Percentiles rank a stretch among this genome's conserved stretches.
These are phyloP conservation scores for Cytospora leucostoma DNA, from an alignment of 2,329 filamentous ascomycete genomes.

Conservation along the genomic window DNA sequence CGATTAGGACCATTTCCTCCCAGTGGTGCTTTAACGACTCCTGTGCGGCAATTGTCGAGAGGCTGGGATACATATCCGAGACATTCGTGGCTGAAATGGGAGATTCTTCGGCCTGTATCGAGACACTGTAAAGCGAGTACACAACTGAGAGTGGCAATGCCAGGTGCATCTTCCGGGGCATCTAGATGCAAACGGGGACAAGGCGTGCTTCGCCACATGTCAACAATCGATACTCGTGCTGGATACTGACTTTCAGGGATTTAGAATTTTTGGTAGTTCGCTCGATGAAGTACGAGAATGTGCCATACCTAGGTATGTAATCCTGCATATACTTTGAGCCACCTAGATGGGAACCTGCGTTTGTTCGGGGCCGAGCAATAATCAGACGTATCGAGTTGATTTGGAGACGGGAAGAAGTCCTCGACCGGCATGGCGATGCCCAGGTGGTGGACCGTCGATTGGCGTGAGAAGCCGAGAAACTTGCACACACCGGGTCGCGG, in stretches of 20 bases:
- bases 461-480: not conserved
- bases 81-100: not conserved
- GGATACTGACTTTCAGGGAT: not conserved
- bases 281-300: not conserved
- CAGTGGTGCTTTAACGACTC: not conserved
- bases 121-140: not conserved
- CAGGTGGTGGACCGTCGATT: no score
- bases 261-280: not conserved
- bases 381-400: not conserved
- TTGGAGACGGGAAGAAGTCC: not conserved
- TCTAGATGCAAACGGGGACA: not conserved
- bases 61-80: not conserved
- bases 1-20: not conserved
- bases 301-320: not conserved
- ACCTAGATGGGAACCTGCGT: not conserved
- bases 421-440: not conserved
- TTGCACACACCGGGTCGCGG: not conserved
- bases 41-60: not conserved
- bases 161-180: not conserved
- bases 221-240: not conserved
- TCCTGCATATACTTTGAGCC: not conserved
- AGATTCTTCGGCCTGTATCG: not conserved
- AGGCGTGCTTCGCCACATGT: not conserved
- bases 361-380: not conserved
- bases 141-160: not conserved